Percentiles rank a stretch among this genome's conserved stretches.
Evolutionary conservation across 345 rosid species (phyloP).

Genomic region (Eucalyptus polybractea): DNA sequence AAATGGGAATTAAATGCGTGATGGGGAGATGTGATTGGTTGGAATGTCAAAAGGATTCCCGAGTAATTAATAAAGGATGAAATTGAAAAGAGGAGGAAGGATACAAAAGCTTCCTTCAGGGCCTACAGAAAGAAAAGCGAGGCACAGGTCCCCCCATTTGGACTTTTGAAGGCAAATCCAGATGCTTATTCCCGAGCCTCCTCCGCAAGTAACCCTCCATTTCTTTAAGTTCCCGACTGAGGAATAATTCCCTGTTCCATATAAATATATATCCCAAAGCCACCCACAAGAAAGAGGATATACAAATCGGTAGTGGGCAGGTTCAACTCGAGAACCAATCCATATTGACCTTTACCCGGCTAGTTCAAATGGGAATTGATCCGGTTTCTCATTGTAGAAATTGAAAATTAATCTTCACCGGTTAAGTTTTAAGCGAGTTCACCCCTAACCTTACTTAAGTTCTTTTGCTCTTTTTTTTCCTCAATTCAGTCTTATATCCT

Average conservation of each 20-base stretch:
- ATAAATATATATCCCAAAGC: neutral
- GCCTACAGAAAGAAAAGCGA: neutral
- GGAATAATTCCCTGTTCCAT: neutral
- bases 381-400: neutral
- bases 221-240: neutral
- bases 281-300: neutral
- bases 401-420: rapidly evolving
- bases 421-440: neutral
- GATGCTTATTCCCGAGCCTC: neutral
- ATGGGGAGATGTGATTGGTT: neutral
- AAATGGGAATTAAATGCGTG: neutral
- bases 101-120: neutral
- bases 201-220: neutral
- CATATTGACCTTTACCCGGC: neutral
- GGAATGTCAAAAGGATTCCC: neutral
- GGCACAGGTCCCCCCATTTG: neutral
- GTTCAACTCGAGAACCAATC: neutral
- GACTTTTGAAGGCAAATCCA: neutral
- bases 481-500: neutral
- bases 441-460: neutral
- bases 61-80: neutral
- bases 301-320: neutral
- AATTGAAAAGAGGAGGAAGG: neutral
- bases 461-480: neutral
- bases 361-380: neutral